These are phyloP conservation scores for Aspergillus fructus DNA, from an alignment of 2,329 filamentous ascomycete genomes.

Conservation along the genomic window DNA sequence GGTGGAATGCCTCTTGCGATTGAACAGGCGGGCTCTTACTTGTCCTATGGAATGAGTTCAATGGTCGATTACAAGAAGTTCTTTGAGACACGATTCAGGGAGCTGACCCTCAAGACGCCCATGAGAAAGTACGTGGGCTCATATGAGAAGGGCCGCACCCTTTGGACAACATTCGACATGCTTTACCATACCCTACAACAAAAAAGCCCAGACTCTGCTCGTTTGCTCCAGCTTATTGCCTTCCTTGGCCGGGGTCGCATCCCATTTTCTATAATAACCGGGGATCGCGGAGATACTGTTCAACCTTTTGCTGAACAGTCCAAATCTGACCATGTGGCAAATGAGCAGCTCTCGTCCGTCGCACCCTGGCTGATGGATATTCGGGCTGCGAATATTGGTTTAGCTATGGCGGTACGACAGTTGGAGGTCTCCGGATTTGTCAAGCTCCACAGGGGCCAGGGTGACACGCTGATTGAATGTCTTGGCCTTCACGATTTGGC, in stretches of 20 bases:
- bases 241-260: not conserved
- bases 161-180: conserved; percentile 10
- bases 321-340: no score
- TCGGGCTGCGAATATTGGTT: not conserved
- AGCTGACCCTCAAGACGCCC: not conserved
- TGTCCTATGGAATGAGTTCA: not conserved
- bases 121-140: not conserved
- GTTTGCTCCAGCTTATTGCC: not conserved
- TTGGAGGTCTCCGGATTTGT: not conserved
- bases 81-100: not conserved
- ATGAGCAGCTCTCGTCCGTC: not conserved
- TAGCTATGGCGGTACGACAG: not conserved
- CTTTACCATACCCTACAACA: not conserved
- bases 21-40: conserved; percentile 2
- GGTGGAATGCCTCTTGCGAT: conserved; percentile 6
- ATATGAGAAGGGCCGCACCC: conserved; percentile 1
- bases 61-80: not conserved
- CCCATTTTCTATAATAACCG: not conserved
- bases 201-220: not conserved
- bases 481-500: not conserved
- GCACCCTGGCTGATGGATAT: not conserved
- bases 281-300: not conserved
- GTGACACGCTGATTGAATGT: not conserved
- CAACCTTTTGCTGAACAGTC: not conserved
- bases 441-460: no score